Percentiles rank a stretch among this genome's conserved stretches.
These are phyloP conservation scores for Cyclanthera cordifolia DNA, from an alignment of 306 rosid species.

Conservation along the genomic window DNA sequence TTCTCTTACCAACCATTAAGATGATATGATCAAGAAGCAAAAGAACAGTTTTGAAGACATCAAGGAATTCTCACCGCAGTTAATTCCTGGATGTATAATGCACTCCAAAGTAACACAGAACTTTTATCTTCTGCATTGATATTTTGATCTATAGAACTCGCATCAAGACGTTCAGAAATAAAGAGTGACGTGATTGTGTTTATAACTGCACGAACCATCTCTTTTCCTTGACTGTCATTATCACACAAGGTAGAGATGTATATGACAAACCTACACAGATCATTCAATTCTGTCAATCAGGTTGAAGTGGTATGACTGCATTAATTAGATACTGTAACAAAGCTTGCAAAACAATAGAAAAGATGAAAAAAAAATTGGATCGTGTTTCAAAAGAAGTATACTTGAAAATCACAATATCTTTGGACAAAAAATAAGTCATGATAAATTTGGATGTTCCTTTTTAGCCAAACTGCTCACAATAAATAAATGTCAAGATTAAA, in stretches of 20 bases:
- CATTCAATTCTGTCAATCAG: slow-evolving; percentile 19
- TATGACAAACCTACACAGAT: slow-evolving; percentile 46
- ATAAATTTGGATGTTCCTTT: neutral
- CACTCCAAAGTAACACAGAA: slow-evolving; percentile 64
- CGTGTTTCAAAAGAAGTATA: neutral
- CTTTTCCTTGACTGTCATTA: slow-evolving; percentile 56
- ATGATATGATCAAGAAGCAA: neutral
- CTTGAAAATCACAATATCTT: neutral
- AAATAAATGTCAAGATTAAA: neutral
- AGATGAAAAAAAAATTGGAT: neutral
- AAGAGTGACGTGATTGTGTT: slow-evolving; percentile 42
- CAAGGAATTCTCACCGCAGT: slow-evolving; percentile 32
- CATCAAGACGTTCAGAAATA: slow-evolving; percentile 37
- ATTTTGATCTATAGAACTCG: slow-evolving; percentile 30
- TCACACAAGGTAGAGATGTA: slow-evolving; percentile 66
- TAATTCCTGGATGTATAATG: slow-evolving; percentile 59
- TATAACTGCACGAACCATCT: slow-evolving; percentile 45
- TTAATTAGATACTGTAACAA: neutral
- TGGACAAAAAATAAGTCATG: neutral
- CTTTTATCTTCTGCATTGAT: slow-evolving; percentile 33
- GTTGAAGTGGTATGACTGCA: neutral
- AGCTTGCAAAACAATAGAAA: neutral
- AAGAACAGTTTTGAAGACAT: neutral
- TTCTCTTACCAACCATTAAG: neutral
- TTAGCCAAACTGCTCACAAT: neutral